phyloP scores from a whole-genome alignment of 768 basidiomycete genomes.

The Boletus sensibilis region DNA sequence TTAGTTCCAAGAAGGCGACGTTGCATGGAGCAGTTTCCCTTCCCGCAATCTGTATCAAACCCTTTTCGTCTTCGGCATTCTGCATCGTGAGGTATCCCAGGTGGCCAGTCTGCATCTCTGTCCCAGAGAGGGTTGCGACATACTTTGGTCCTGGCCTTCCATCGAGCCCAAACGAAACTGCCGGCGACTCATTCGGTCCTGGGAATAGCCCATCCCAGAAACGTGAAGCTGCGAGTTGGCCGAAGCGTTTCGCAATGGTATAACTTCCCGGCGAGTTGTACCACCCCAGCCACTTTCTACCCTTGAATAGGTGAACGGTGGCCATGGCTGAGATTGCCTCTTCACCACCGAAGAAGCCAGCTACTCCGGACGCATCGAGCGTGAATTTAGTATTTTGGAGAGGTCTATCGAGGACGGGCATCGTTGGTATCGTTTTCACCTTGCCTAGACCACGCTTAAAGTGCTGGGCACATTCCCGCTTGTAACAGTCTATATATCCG shows the following conservation, averaged over 20 bases:
- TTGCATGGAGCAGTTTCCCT: conserved; percentile 17
- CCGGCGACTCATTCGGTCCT: conserved; percentile 27
- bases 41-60: neutral
- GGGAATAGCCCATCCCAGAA: conserved; percentile 36
- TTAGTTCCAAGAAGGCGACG: conserved; percentile 25
- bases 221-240: conserved; percentile 27
- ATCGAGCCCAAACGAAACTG: conserved; percentile 30
- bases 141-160: conserved; percentile 31
- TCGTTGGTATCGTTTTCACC: neutral
- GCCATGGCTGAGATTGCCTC: conserved; percentile 39
- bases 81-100: conserved; percentile 29
- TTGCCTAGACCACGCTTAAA: neutral
- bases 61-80: conserved; percentile 5
- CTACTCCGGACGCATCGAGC: conserved; percentile 34
- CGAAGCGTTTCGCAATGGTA: conserved; percentile 33
- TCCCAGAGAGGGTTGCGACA: conserved; percentile 28
- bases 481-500: neutral
- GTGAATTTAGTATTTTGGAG: conserved; percentile 9
- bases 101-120: conserved; percentile 30
- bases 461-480: neutral
- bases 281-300: conserved; percentile 36
- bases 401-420: conserved; percentile 19
- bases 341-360: conserved; percentile 38
- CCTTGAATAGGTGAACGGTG: conserved; percentile 33
- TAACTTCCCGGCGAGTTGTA: conserved; percentile 40